Evolutionary conservation across 2,329 filamentous ascomycete species (phyloP), one percentile per base, ranked within the genome.

Genomic region (Zymoseptoria tritici): DNA sequence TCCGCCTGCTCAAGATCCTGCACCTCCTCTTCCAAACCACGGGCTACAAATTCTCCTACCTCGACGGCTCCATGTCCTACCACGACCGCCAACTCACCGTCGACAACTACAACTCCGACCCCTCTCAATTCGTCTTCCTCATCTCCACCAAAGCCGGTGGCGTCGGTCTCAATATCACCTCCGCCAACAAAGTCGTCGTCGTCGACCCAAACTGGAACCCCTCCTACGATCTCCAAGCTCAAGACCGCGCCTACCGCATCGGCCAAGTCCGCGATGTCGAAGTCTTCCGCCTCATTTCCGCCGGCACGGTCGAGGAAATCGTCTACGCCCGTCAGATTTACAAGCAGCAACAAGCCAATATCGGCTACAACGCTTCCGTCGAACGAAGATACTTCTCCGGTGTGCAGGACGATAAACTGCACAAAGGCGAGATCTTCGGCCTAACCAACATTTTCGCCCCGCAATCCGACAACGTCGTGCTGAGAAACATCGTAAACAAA

Each of bases 131-230:
- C 69, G 91, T 97, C 4, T 99, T 99, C 68, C 80, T 99, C 20
- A 97, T 99, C 68, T 96, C 90, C 21, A 97, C 94, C 6, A 90
- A 89, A 70, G 92, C 94, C 2, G 94, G 94, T 22, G 94, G 94
- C 4, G 89, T 97, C 0, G 94, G 94, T 0, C 80, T 99, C 26
- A 99, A 99, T 72, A 97, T 99, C 71, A 96, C 93, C 0, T 94
- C 91, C 1, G 94, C 94, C 1, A 99, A 99, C 76, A 97, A 97
- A 75, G 94, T 99, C 0, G 93, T 99, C 49, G 90, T 99, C 42
- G 86, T 97, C 54, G 94, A 97, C 72, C 94, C 94, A 0, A 94
- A 97, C 69, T 99, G 94, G 94, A 99, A 99, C 66, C 94, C 94
- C 0, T 85, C 90, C 1, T 93, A 94, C 66, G 94, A 99, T 69